Evolutionary conservation across 176 grass and related monocot genomes (phyloP).

Genomic region (Phoenix dactylifera): DNA sequence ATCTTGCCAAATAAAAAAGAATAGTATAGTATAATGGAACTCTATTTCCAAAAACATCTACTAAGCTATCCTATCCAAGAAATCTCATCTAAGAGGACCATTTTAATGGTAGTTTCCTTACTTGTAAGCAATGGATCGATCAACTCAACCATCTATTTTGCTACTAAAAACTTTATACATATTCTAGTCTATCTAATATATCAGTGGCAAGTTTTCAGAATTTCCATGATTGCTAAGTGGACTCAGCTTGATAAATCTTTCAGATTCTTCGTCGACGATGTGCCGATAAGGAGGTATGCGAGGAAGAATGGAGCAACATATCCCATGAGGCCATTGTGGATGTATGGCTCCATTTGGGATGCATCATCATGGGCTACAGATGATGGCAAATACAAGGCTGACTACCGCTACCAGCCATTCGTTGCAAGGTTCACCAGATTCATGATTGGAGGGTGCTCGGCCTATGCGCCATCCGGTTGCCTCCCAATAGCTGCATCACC

Average conservation of each 20-base stretch:
- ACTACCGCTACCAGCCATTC: slow-evolving; percentile 13
- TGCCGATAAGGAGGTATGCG: slow-evolving; percentile 3
- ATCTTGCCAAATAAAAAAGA: too few relatives aligned
- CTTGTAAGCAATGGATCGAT: too few relatives aligned
- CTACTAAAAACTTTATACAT: too few relatives aligned
- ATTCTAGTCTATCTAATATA: too few relatives aligned
- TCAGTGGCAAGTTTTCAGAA: too few relatives aligned
- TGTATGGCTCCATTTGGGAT: slow-evolving; percentile 12
- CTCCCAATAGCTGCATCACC: slow-evolving; percentile 1
- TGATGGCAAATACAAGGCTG: slow-evolving; percentile 2
- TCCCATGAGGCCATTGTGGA: background rate
- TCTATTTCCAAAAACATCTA: too few relatives aligned
- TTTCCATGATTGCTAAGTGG: background rate
- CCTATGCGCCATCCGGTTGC: background rate
- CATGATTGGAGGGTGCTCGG: slow-evolving; percentile 2
- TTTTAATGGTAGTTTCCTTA: too few relatives aligned
- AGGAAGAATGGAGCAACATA: background rate
- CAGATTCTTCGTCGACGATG: slow-evolving; percentile 9
- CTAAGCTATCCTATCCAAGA: too few relatives aligned
- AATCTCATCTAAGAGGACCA: too few relatives aligned
- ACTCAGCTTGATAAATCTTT: background rate
- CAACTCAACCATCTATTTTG: too few relatives aligned
- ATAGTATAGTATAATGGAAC: too few relatives aligned
- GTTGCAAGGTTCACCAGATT: background rate
- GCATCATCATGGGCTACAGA: slow-evolving; percentile 3